A percentile compares a stretch with the other conserved stretches of the same genome.
Evolutionary conservation across 768 basidiomycete genomes (phyloP).

Genomic region (Daedaleopsis nitida): DNA sequence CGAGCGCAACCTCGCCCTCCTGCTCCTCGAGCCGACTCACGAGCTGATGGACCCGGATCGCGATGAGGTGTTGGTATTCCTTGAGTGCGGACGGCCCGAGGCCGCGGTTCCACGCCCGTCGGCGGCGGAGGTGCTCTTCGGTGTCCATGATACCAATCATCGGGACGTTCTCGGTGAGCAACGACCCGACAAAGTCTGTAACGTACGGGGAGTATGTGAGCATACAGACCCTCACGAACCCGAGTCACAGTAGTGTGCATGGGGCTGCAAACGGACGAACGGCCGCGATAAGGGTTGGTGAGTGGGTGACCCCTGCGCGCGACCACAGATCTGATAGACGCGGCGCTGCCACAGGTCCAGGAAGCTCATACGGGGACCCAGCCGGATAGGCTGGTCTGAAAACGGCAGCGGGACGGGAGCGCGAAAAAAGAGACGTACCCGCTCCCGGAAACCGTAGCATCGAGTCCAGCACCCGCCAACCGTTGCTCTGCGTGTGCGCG

Average conservation of each 20-base stretch:
- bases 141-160: slow-evolving; percentile 12
- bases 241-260: slow-evolving; percentile 35
- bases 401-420: too few species aligned
- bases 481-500: too few species aligned
- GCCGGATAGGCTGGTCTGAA: too few species aligned
- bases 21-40: slow-evolving; percentile 36
- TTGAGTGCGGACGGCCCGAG: slow-evolving; percentile 48
- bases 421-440: too few species aligned
- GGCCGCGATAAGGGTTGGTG: too few species aligned
- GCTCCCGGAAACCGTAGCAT: too few species aligned
- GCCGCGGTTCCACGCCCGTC: slow-evolving; percentile 51
- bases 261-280: too few species aligned
- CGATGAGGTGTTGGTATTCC: slow-evolving; percentile 47
- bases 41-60: slow-evolving; percentile 41
- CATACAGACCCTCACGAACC: background rate
- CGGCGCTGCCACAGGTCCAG: too few species aligned
- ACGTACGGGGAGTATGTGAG: background rate
- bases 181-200: background rate
- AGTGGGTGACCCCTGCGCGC: too few species aligned
- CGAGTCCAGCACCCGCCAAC: too few species aligned
- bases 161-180: background rate
- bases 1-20: slow-evolving; percentile 32
- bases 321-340: too few species aligned
- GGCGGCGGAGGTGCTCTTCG: slow-evolving; percentile 45
- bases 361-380: too few species aligned